phyloP scores from a whole-genome alignment of 768 basidiomycete genomes.

The Chlorophyllum brunneum region DNA sequence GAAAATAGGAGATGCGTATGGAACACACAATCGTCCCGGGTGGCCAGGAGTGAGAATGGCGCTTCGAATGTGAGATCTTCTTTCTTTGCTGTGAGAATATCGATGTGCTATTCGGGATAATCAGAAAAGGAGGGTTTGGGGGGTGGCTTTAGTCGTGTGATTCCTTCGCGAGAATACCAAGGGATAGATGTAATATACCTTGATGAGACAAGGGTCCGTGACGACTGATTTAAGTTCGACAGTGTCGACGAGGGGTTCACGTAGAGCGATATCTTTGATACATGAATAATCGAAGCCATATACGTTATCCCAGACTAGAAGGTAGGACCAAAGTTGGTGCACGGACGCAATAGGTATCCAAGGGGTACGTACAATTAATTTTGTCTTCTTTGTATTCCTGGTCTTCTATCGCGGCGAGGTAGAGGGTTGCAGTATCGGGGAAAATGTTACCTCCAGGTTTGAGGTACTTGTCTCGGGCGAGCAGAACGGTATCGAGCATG shows the following conservation, averaged over 20 bases:
- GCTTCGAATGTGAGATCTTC: constrained; percentile 88
- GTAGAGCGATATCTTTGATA: constrained; percentile 96
- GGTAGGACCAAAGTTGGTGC: neutral
- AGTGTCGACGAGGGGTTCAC: constrained; percentile 97
- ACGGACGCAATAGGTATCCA: neutral
- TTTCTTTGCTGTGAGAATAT: constrained; percentile 88
- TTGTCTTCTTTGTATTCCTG: constrained; percentile 99
- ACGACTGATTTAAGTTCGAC: constrained; percentile 96
- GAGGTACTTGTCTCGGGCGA: constrained; percentile 96
- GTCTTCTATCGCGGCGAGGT: constrained; percentile 96
- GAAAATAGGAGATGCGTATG: neutral
- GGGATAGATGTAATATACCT: constrained; percentile 41
- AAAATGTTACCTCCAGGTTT: constrained; percentile 90
- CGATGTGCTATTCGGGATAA: constrained; percentile 60
- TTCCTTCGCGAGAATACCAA: neutral
- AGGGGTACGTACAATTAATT: constrained; percentile 81
- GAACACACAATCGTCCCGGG: constrained; percentile 87
- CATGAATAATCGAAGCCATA: constrained; percentile 99
- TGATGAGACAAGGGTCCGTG: constrained; percentile 86
- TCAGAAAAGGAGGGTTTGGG: neutral
- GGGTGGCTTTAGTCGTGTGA: neutral
- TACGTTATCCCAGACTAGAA: constrained; percentile 98
- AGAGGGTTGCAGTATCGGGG: constrained; percentile 91
- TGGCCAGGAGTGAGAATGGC: constrained; percentile 75
- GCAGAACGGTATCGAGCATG: constrained; percentile 97